These are phyloP conservation scores for Secale cereale DNA, from an alignment of 176 grass and related monocot species.

Conservation along the genomic window DNA sequence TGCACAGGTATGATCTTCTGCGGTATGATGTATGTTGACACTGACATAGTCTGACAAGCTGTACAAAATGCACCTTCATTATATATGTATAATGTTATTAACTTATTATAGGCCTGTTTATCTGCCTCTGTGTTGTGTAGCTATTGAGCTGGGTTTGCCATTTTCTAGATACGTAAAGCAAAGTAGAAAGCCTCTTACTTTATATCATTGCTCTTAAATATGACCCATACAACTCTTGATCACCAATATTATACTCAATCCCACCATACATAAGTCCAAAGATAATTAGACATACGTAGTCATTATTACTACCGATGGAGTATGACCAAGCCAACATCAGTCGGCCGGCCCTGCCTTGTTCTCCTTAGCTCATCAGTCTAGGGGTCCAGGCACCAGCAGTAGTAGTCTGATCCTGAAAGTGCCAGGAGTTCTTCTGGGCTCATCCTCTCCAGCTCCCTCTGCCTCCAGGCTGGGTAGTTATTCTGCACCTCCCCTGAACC, in stretches of 20 bases:
- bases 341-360: slow-evolving; percentile 31
- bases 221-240: slow-evolving; percentile 3
- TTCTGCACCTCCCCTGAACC: slow-evolving; percentile 67
- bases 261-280: slow-evolving; percentile 14
- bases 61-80: slow-evolving; percentile 16
- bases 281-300: slow-evolving; percentile 32
- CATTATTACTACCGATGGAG: background rate
- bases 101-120: slow-evolving; percentile 20
- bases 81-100: background rate
- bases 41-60: slow-evolving; percentile 13
- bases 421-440: slow-evolving; percentile 65
- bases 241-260: slow-evolving; percentile 18
- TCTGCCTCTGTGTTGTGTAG: background rate
- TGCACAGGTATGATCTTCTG: background rate
- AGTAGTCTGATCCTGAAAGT: slow-evolving; percentile 83
- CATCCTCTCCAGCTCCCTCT: slow-evolving; percentile 91
- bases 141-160: background rate
- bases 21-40: slow-evolving; percentile 25
- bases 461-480: slow-evolving; percentile 70
- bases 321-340: slow-evolving; percentile 3
- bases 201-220: slow-evolving; percentile 5
- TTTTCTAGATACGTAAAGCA: background rate
- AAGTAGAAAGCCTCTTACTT: background rate
- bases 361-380: slow-evolving; percentile 19
- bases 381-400: slow-evolving; percentile 90